Evolutionary conservation across 306 rosid species (phyloP), one percentile per base, ranked within the genome.

Genomic region (Amphicarpaea edgeworthii): DNA sequence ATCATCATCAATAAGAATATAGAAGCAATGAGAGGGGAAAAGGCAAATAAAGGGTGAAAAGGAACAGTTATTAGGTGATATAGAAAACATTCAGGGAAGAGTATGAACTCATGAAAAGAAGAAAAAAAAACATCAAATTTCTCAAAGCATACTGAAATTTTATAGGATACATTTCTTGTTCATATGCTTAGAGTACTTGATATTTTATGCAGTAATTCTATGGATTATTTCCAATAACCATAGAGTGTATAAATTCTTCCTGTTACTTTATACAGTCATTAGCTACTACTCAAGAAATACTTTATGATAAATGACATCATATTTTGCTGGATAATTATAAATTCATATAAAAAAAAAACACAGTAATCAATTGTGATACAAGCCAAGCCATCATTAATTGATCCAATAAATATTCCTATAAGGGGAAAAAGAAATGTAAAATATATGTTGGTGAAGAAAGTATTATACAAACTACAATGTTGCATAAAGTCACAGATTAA

Each of bases 1-100:
- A 28, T 82, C 67, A 67, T 26, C 59, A 72, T 57, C 64, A 47
- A 38, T 19, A 51, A 57, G 45, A 47, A 66, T 21, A 66, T 32
- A 21, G 34, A 72, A 80, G 58, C 1, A 47, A 26, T 38, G 42
- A 43, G 67, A 38, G 26, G 55, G 59, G 51, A 51, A 26, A 54
- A 41, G 70, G 19, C 15, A 57, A 54, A 45, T 57, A 55, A 69
- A 63, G 43, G 45, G 37, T 34, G 38, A 32, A 30, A 58, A 14
- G 50, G 34, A 69, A 24, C 67, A 16, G 24, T 46, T 21, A 38
- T 67, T 46, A 49, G 57, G 54, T 41, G 67, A 75, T 50, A 26
- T 0, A 26, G 70, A 42, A 45, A 6, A 66, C 5, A 26, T 14
- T 45, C 15, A 1, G 17, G 41, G 34, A 77, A 58, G 76, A 15